These are phyloP conservation scores for Brassica hybrid DNA, from an alignment of 441 rosid genomes.

Conservation along the genomic window DNA sequence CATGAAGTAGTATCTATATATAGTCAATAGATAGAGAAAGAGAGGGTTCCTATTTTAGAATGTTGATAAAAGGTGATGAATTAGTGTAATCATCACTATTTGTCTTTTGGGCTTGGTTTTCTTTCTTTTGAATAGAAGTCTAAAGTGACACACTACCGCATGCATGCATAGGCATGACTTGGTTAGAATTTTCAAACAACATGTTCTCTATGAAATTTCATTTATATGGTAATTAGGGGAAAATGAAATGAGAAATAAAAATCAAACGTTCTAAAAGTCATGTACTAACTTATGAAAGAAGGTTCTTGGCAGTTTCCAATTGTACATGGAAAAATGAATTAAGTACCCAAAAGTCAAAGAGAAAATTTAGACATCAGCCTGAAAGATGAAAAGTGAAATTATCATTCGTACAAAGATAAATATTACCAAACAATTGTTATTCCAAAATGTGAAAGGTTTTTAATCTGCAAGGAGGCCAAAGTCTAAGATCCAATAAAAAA, in stretches of 20 bases:
- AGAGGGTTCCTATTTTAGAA: constrained; percentile 20
- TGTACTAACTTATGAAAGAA: constrained; percentile 17
- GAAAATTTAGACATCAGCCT: constrained; percentile 5
- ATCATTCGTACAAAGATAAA: background rate
- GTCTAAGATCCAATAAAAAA: constrained; percentile 32
- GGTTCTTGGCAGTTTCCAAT: constrained; percentile 31
- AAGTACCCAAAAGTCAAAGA: constrained; percentile 26
- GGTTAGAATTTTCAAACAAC: constrained; percentile 35
- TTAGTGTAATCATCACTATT: constrained; percentile 31
- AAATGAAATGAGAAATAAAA: background rate
- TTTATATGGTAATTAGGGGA: background rate
- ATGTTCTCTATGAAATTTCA: constrained; percentile 11
- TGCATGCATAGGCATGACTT: constrained; percentile 30
- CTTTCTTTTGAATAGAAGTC: constrained; percentile 11
- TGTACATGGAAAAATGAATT: constrained; percentile 16
- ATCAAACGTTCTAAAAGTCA: constrained; percentile 11
- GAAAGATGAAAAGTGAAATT: constrained; percentile 13
- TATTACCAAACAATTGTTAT: constrained; percentile 23
- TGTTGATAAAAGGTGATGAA: constrained; percentile 28
- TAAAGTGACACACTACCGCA: constrained; percentile 26
- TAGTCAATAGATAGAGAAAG: constrained; percentile 7
- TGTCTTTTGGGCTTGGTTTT: constrained; percentile 12
- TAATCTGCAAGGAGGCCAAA: constrained; percentile 16
- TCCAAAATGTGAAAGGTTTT: constrained; percentile 20
- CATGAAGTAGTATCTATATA: constrained; percentile 23